Evolutionary conservation across 2,329 filamentous ascomycete genomes (phyloP).

Genomic region (Ascochyta pisi): DNA sequence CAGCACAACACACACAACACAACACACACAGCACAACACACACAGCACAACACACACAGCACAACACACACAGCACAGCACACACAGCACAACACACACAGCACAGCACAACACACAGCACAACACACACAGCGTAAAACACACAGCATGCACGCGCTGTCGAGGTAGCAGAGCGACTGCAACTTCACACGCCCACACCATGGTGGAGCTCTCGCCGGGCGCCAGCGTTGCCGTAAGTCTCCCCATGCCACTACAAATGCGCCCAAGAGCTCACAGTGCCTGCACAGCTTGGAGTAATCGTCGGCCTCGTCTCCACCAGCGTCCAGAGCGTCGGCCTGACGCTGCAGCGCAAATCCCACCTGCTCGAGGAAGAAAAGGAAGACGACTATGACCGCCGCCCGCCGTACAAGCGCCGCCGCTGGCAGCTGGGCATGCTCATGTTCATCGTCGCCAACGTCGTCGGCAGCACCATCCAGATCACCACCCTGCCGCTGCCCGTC

Average conservation of each 20-base stretch:
- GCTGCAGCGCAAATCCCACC: constrained; percentile 95
- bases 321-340: constrained; percentile 95
- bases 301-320: constrained; percentile 91
- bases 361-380: constrained; percentile 94
- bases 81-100: no score
- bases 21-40: no score
- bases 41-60: no score
- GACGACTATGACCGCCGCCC: constrained; percentile 79
- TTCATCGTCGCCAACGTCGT: constrained; percentile 94
- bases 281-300: constrained; percentile 82
- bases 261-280: constrained; percentile 14
- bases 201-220: constrained; percentile 52
- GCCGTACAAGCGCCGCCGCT: constrained; percentile 86
- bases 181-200: constrained; percentile 23
- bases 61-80: no score
- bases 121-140: background rate
- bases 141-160: constrained; percentile 37
- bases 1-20: background rate
- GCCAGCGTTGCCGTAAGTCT: constrained; percentile 52
- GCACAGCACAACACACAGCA: no score
- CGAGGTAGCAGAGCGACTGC: constrained; percentile 41
- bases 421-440: constrained; percentile 97
- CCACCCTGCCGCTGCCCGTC: constrained; percentile 90
- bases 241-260: constrained; percentile 1
- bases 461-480: constrained; percentile 96